phyloP scores from a whole-genome alignment of 2,329 filamentous ascomycete species.

The Calonectria naviculata region DNA sequence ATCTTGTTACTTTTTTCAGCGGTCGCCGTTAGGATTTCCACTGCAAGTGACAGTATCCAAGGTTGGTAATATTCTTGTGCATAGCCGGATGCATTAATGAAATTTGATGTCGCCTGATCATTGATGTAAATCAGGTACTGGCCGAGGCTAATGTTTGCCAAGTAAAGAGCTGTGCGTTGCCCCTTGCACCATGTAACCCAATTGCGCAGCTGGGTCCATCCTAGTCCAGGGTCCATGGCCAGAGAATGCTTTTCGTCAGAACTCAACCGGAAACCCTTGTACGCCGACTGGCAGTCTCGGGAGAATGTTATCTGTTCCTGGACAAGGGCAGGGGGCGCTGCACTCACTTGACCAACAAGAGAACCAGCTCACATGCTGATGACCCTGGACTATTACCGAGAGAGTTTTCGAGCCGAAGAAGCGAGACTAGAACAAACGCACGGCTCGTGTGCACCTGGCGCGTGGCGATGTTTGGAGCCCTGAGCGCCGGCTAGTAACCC shows the following conservation, averaged over 20 bases:
- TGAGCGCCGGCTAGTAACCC: background rate
- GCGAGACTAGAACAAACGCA: background rate
- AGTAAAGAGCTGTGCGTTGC: background rate
- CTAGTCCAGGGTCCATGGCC: background rate
- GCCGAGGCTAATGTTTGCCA: background rate
- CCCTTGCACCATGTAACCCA: constrained; percentile 1
- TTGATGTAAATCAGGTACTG: background rate
- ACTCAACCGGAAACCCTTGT: background rate
- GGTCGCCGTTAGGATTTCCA: background rate
- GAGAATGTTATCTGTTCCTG: background rate
- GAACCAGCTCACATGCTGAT: background rate
- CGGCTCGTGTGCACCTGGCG: background rate
- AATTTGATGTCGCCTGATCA: background rate
- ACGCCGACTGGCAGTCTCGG: background rate
- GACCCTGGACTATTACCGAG: background rate
- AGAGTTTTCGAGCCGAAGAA: background rate
- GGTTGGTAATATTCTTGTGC: too few species aligned
- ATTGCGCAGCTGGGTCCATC: background rate
- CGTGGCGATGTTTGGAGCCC: background rate
- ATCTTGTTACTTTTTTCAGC: background rate
- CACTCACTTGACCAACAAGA: background rate
- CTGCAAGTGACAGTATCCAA: too few species aligned
- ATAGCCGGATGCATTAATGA: background rate
- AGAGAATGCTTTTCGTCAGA: background rate
- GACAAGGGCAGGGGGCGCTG: background rate